Conservation (phyloP, 2,329 filamentous ascomycete species). For the Dendryphion nanum region DNA sequence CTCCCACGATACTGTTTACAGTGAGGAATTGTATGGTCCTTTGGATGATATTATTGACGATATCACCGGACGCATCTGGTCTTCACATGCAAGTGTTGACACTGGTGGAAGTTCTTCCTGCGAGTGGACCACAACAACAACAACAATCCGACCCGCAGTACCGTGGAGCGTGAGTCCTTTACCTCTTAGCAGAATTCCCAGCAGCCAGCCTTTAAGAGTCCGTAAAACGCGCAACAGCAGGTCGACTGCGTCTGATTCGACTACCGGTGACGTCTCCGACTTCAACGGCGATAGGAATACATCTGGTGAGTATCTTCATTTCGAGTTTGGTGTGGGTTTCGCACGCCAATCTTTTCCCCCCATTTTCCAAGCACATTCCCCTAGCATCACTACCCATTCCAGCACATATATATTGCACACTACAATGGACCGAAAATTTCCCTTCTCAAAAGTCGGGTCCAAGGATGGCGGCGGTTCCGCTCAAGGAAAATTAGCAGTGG, state of each 20-base stretch:
- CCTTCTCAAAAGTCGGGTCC: no score
- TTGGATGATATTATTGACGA: constrained; percentile 37
- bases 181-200: constrained; percentile 28
- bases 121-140: no score
- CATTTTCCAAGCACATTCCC: no score
- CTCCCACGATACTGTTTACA: constrained; percentile 3
- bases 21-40: constrained; percentile 13
- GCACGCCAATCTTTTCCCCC: neutral
- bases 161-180: constrained; percentile 25
- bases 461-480: no score
- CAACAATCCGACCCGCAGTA: constrained; percentile 9
- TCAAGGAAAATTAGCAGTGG: no score
- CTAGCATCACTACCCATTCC: no score
- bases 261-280: constrained; percentile 10
- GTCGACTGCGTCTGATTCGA: constrained; percentile 28
- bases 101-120: no score
- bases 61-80: constrained; percentile 30
- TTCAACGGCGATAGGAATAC: neutral
- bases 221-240: constrained; percentile 32
- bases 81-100: no score
- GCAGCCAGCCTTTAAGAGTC: constrained; percentile 28
- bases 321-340: neutral
- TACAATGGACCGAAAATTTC: no score
- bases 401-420: no score
- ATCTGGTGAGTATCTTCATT: neutral